phyloP scores from a whole-genome alignment of 2,329 filamentous ascomycete genomes.

The Trichothecium sympodiale region DNA sequence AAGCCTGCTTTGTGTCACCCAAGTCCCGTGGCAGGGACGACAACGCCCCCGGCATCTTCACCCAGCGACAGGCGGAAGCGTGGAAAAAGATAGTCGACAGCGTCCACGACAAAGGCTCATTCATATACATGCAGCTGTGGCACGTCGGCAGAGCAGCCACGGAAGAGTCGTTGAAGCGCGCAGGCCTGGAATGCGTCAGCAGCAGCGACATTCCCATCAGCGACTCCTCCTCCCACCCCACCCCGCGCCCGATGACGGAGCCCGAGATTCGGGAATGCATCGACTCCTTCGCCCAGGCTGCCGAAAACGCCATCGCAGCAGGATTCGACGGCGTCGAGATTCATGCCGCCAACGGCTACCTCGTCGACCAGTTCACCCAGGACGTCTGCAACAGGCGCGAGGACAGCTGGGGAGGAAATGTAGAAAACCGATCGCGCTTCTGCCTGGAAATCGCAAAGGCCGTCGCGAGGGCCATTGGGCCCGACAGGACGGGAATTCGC shows the following conservation, averaged over 20 bases:
- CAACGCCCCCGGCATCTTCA: conserved; percentile 44
- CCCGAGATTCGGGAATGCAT: conserved; percentile 1
- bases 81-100: conserved; percentile 51
- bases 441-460: conserved; percentile 39
- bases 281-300: conserved; percentile 40
- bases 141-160: conserved; percentile 24
- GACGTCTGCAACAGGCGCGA: conserved; percentile 13
- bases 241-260: conserved; percentile 22
- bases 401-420: conserved; percentile 21
- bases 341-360: conserved; percentile 46
- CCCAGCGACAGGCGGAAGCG: conserved; percentile 36
- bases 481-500: conserved; percentile 31
- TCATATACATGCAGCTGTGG: conserved; percentile 51
- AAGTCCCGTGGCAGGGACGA: conserved; percentile 8
- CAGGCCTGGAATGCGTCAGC: conserved; percentile 1
- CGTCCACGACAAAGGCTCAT: conserved; percentile 49
- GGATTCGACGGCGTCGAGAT: conserved; percentile 61
- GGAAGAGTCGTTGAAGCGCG: background rate
- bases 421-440: conserved; percentile 31
- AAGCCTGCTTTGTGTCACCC: conserved; percentile 31
- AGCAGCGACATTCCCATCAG: conserved; percentile 25
- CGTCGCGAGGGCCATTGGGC: conserved; percentile 30
- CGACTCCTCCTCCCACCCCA: conserved; percentile 27
- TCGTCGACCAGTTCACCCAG: conserved; percentile 24
- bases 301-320: conserved; percentile 50